Base-by-base conservation (phyloP, 495 filamentous ascomycete genomes). In the Terfezia claveryi region DNA sequence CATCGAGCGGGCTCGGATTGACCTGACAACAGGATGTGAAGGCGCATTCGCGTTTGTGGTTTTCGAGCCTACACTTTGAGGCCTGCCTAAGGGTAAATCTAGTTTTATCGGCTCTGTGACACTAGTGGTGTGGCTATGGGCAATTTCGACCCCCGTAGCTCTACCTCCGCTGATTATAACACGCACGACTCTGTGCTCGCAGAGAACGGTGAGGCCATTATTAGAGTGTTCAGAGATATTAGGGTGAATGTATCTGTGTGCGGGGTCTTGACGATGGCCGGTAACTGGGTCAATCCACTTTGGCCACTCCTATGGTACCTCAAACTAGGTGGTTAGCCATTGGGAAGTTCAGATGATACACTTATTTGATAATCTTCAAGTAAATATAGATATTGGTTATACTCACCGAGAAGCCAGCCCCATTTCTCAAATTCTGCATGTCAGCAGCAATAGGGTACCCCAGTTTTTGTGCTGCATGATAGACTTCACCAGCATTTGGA, bases 1-100 rank as follows among this genome's bases (percentile, higher is more conserved):
- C 38, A 79, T 74, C 38, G 70, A 75, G 10, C 61, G 66, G 1
- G 74, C 80, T 46, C 59, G 66, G 17, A 81, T 58, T n/a, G 52
- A 36, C 4, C 3, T 9, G 11, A 38, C 11, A 37, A 49, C 53
- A 20, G 41, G 4, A 32, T 32, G 27, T 32, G 27, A 32, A 32
- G 27, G 27, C 27, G 27, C 7, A 32, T 32, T 32, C 7, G 7
- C 7, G 27, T 32, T 2, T 32, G 27, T 7, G 7, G 27, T 7
- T 32, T 32, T 32, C 5, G 27, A 27, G 27, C 5, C 27, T 5
- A 5, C 27, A 27, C 27, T 27, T 27, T 27, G 27, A 27, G 27
- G n/a, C n/a, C n/a, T n/a, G n/a, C n/a, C n/a, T n/a, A n/a, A 27
- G 27, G 27, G 27, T 27, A 27, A 27, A 27, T 27, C 27, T 5